Evolutionary conservation across 345 rosid species (phyloP), one percentile per base, ranked within the genome.

Genomic region (Sonneratia alba): DNA sequence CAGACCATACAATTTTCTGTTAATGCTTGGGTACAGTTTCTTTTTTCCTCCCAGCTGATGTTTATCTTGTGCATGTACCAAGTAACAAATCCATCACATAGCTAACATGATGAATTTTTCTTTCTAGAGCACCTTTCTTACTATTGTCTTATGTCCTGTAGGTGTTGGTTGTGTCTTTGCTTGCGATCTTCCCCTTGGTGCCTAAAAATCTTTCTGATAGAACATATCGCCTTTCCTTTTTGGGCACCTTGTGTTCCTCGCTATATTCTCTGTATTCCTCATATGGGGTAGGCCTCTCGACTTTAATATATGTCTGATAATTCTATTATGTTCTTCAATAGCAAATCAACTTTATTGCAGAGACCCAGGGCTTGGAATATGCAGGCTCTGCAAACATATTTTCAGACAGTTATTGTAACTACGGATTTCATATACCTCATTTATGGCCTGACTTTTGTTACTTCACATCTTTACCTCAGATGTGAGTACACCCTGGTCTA

Each of bases 341-440:
- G 40, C 40, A 42, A 51, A 36, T 70, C 38, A 74, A 1, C 62
- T 66, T 71, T 76, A 81, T 40, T 76, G 78, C 84, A 96, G 99
- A 86, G 70, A 76, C 98, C 99, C 71, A 85, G 91, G 78, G 94
- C 90, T 65, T 89, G 89, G 95, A 96, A 91, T 81, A 73, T 92
- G 88, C 98, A 85, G 80, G 94, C 90, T 40, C 65, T 96, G 81
- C 98, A 92, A 84, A 84, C 84, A 43, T 96, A 89, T 83, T 81
- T 92, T 49, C 96, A 87, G 82, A 82, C 98, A 72, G 79, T 92
- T 74, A 84, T 92, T 69, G 88, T 85, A 36, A 81, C 99, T 75
- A 96, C 89, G 79, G 98, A 96, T 81, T 96, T 96, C 83, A 86
- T 96, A 83, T 85, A 83, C 87, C 82, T 91, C 83, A 88, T 96